phyloP scores from a whole-genome alignment of 768 basidiomycete species.

The Russula emetica region DNA sequence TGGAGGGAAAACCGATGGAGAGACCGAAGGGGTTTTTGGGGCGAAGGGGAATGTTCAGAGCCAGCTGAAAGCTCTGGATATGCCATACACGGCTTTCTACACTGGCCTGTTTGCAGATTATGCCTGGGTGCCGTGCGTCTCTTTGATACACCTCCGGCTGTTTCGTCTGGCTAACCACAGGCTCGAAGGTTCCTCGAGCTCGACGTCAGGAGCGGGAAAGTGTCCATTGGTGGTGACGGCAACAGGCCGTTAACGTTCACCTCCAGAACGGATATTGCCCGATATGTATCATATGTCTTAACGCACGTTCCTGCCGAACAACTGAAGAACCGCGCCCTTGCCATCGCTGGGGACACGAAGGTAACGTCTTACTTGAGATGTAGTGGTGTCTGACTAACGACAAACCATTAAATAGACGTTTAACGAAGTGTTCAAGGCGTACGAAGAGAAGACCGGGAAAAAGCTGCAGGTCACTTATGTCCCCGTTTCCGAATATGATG shows the following conservation, averaged over 20 bases:
- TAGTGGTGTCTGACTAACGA: not conserved
- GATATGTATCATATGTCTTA: not conserved
- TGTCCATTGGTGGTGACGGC: not conserved
- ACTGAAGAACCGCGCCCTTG: not conserved
- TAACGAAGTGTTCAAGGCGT: conserved; percentile 27
- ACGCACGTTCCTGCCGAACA: not conserved
- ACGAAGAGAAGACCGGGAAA: conserved; percentile 25
- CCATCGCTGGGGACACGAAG: not conserved
- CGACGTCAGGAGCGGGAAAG: not conserved
- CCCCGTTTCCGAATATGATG: conserved; percentile 17
- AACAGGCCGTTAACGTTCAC: not conserved
- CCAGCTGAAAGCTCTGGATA: not conserved
- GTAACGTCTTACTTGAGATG: not conserved
- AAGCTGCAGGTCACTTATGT: conserved; percentile 25
- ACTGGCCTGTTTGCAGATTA: not conserved
- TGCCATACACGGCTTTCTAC: not conserved
- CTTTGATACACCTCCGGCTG: not conserved
- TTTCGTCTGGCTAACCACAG: not conserved
- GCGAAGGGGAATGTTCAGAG: not conserved
- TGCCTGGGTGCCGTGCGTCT: not conserved
- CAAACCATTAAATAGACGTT: conserved; percentile 12
- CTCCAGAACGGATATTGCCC: not conserved
- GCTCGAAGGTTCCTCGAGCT: not conserved
- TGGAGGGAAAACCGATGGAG: not conserved
- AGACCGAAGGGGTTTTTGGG: not conserved